Evolutionary conservation across 2,329 filamentous ascomycete genomes (phyloP), one percentile per base, ranked within the genome.

Genomic region (Diaporthe nobilis): DNA sequence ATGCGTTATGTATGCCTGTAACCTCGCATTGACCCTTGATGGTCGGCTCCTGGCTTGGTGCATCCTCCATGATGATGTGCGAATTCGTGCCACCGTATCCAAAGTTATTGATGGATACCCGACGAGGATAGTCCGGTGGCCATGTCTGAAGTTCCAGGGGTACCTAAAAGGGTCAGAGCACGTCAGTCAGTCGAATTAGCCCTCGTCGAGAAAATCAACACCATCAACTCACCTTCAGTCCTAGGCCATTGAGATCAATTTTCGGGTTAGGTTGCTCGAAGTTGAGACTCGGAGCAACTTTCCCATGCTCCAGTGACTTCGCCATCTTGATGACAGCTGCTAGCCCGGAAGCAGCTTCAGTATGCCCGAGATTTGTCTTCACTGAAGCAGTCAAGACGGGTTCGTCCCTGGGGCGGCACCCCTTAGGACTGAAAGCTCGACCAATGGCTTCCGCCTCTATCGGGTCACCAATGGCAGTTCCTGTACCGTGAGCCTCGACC

Each of bases 41-140:
- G 9, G 17, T 34, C 8, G 9, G 0, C 9, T 1, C 55, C 31
- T 39, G 6, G 3, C 4, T n/a, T 34, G 31, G 55, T 37, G 55
- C 31, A 2, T 73, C 70, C 65, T 83, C 81, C 51, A 88, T 75
- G 13, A 88, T 83, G 5, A 81, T 81, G 74, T 88, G 86, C 0
- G 83, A 84, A 74, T 87, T 88, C 22, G 84, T 84, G 47, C 86
- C 86, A 13, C 86, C 86, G 31, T 85, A 87, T 2, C 86, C 86
- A 74, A 87, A 87, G 9, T 82, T 84, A 74, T 85, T 85, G 61
- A 86, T 80, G 71, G 25, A 77, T n/a, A 78, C 80, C 55, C 57
- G 76, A 65, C 75, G 75, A 77, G 7, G 39, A n/a, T 22, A 58
- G 9, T 13, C 10, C 12, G 7, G 15, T 58, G 55, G 55, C 55